Conservation (phyloP, 2,329 filamentous ascomycete species). For the Didymella exigua region DNA sequence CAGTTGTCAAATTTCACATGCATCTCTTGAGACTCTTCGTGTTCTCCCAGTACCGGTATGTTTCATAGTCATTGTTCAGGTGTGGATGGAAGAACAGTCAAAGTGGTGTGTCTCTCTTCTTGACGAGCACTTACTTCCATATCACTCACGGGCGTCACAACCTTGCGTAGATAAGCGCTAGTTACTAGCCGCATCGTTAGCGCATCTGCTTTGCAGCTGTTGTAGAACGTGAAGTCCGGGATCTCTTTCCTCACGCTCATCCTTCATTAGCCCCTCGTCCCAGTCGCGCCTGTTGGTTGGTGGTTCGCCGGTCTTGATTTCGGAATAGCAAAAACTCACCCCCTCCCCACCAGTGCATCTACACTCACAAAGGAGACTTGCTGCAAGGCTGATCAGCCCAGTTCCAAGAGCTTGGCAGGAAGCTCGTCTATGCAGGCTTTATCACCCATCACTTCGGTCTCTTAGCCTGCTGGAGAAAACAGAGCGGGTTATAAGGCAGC, state of each 20-base stretch:
- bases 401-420: neutral
- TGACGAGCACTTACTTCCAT: no score
- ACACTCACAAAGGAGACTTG: neutral
- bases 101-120: neutral
- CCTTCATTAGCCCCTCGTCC: neutral
- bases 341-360: neutral
- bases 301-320: neutral
- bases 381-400: neutral
- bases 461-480: neutral
- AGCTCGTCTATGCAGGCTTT: neutral
- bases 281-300: neutral
- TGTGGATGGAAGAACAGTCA: neutral
- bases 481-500: neutral
- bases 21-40: no score
- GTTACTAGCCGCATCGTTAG: neutral
- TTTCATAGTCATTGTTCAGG: no score
- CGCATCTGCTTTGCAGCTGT: neutral
- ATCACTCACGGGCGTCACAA: neutral
- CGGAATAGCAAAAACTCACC: neutral
- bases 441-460: neutral
- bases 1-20: no score
- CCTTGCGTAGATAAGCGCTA: neutral
- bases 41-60: no score
- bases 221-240: neutral
- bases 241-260: neutral